Evolutionary conservation across 805 yeast species (phyloP).

Genomic region (Torulaspora maleeae): DNA sequence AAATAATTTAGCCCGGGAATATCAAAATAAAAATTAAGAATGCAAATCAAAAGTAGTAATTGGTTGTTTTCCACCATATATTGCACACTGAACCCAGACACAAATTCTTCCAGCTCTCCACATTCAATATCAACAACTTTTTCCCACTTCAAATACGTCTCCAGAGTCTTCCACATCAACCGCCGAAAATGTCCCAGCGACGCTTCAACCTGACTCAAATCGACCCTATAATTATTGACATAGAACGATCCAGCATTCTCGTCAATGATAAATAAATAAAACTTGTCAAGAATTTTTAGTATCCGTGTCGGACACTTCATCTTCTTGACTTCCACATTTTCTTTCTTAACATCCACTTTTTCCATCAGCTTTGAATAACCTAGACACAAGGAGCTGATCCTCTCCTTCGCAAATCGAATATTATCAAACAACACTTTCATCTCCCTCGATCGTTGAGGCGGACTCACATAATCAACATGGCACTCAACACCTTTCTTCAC

Average conservation of each 20-base stretch:
- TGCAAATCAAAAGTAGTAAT: constrained; percentile 15
- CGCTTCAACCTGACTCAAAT: constrained; percentile 6
- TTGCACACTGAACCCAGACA: constrained; percentile 7
- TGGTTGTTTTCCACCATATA: constrained; percentile 15
- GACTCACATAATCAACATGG: constrained; percentile 50
- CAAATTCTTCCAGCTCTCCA: constrained; percentile 10
- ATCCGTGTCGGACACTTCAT: constrained; percentile 9
- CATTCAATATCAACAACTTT: constrained; percentile 1
- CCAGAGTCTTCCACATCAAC: constrained; percentile 10
- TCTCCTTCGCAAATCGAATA: constrained; percentile 22
- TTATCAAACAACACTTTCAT: constrained; percentile 35
- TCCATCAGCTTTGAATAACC: constrained; percentile 11
- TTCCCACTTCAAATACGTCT: constrained; percentile 17
- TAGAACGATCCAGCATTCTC: constrained; percentile 10
- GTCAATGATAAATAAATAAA: constrained; percentile 11
- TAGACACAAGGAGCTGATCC: constrained; percentile 4
- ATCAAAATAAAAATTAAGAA: constrained; percentile 25
- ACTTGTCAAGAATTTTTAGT: constrained; percentile 12
- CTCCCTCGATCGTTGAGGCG: constrained; percentile 46
- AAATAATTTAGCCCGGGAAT: constrained; percentile 20
- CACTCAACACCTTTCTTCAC: constrained; percentile 48
- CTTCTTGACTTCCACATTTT: neutral
- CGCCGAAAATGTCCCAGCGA: constrained; percentile 11
- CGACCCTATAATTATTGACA: constrained; percentile 18
- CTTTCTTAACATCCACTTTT: neutral